Evolutionary conservation across 2,329 filamentous ascomycete genomes (phyloP).

Genomic region (Bipolaris zeicola): DNA sequence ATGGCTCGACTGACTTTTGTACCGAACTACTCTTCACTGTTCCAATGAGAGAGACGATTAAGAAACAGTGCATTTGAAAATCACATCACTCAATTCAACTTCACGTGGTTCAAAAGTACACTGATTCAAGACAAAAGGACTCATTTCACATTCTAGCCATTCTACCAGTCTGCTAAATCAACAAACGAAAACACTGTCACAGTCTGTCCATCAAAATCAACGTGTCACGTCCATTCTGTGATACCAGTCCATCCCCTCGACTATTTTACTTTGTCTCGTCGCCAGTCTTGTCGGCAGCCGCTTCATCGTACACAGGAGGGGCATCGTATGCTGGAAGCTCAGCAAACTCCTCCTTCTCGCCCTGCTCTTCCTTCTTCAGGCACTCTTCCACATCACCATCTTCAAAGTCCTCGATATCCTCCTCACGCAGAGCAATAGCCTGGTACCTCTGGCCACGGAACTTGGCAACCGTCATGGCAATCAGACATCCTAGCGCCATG

Average conservation of each 20-base stretch:
- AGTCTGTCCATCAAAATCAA: constrained; percentile 5
- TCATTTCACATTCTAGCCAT: constrained; percentile 10
- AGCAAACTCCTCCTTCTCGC: constrained; percentile 43
- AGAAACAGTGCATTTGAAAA: neutral
- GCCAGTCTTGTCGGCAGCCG: constrained; percentile 24
- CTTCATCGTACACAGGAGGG: constrained; percentile 48
- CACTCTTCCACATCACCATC: constrained; percentile 28
- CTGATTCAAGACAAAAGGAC: constrained; percentile 8
- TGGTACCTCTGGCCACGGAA: constrained; percentile 55
- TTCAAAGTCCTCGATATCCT: constrained; percentile 37
- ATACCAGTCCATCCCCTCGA: neutral
- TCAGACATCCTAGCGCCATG: constrained; percentile 67
- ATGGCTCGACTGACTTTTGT: no score
- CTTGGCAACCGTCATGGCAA: constrained; percentile 64
- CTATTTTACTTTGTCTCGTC: constrained; percentile 29
- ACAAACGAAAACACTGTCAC: neutral
- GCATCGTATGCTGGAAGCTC: constrained; percentile 46
- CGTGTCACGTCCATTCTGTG: constrained; percentile 3
- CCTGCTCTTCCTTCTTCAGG: constrained; percentile 19
- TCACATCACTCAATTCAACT: neutral
- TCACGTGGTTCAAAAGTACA: neutral
- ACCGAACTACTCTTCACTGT: neutral
- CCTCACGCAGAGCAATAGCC: constrained; percentile 41
- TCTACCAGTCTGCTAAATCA: constrained; percentile 4
- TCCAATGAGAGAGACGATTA: no score